These are phyloP conservation scores for Neospora caninum DNA, from an alignment of 169 alveolate species.

Conservation along the genomic window DNA sequence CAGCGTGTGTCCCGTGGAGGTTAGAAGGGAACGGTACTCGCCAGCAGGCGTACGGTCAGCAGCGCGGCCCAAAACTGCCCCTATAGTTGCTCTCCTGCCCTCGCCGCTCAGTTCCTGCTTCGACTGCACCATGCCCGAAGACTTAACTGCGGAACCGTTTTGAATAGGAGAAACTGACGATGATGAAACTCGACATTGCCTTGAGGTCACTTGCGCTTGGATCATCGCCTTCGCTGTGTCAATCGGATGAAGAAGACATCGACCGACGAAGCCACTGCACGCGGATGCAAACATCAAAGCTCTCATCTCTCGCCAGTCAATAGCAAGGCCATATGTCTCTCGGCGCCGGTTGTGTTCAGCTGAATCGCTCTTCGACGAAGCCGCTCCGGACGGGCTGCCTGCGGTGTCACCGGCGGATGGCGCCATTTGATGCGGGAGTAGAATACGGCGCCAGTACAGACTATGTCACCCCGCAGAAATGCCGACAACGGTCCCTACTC, in stretches of 20 bases:
- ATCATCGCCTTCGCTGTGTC: conserved; percentile 69
- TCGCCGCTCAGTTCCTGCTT: background rate
- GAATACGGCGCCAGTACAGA: too few species aligned
- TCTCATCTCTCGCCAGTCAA: conserved; percentile 14
- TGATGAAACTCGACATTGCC: background rate
- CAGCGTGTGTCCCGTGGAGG: conserved; percentile 38
- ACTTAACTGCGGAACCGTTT: background rate
- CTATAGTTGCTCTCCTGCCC: background rate
- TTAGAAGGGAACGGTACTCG: background rate
- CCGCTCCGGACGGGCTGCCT: background rate
- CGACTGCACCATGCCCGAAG: too few species aligned
- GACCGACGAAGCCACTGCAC: conserved; percentile 53
- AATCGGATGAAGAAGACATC: conserved; percentile 51
- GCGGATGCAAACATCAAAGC: conserved; percentile 24
- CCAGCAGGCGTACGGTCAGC: background rate
- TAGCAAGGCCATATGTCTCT: background rate
- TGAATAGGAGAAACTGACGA: background rate
- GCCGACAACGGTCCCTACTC: too few species aligned
- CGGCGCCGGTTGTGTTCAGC: background rate
- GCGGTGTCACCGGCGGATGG: background rate
- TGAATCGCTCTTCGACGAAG: background rate
- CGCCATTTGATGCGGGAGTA: too few species aligned
- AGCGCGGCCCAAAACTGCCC: background rate
- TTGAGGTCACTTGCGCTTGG: conserved; percentile 52
- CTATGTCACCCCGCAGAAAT: too few species aligned